Evolutionary conservation across 768 basidiomycete genomes (phyloP).

Genomic region (Rhodocollybia butyracea): DNA sequence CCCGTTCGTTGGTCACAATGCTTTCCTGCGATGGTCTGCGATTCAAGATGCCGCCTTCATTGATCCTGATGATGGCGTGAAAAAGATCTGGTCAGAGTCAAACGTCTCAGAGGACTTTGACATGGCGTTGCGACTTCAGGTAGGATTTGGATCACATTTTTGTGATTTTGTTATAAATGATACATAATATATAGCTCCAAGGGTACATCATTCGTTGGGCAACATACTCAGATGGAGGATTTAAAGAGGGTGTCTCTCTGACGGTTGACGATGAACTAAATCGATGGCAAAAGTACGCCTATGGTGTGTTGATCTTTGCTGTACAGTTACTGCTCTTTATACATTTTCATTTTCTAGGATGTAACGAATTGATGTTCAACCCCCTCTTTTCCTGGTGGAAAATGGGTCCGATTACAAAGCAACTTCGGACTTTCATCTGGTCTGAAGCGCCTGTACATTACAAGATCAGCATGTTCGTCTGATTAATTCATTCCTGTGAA

Average conservation of each 20-base stretch:
- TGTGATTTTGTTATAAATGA: not conserved
- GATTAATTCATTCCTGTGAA: too few relatives aligned
- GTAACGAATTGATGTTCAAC: constrained; percentile 81
- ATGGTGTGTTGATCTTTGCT: constrained; percentile 42
- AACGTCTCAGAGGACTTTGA: constrained; percentile 86
- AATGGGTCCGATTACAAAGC: constrained; percentile 79
- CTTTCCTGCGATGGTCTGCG: constrained; percentile 87
- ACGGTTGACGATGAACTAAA: constrained; percentile 91
- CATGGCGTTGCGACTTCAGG: constrained; percentile 67
- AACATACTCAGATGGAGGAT: constrained; percentile 79
- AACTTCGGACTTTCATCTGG: constrained; percentile 76
- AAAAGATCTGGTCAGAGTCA: constrained; percentile 79
- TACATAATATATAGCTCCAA: constrained; percentile 30
- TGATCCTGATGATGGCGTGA: constrained; percentile 59
- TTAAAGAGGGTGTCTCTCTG: constrained; percentile 89
- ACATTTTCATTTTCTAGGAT: constrained; percentile 35
- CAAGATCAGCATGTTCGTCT: constrained; percentile 62
- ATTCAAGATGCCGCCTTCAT: constrained; percentile 81
- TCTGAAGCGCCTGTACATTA: constrained; percentile 75
- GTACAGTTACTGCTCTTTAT: not conserved
- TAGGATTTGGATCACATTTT: constrained; percentile 11
- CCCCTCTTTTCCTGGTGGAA: constrained; percentile 77
- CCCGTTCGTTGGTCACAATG: constrained; percentile 86
- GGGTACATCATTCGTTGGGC: constrained; percentile 84
- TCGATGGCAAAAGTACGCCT: constrained; percentile 88